Percentiles rank a stretch among this genome's conserved stretches.
Conservation (phyloP, 1,284 basidiomycete genomes). For the Naganishia albida region DNA sequence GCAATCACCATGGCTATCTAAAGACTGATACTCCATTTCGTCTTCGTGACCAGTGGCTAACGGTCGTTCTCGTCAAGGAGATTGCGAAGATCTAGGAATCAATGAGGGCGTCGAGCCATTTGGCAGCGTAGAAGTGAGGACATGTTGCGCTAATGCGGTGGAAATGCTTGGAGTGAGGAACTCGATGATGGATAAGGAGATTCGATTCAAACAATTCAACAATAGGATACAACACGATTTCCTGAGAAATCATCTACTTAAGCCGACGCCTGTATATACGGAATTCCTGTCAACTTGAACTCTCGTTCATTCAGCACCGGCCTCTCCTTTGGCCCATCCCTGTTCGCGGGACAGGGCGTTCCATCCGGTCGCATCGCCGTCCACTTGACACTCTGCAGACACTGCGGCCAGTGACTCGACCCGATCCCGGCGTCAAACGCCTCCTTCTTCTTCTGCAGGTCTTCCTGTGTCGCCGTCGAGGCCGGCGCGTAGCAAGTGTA, state of each 20-base stretch:
- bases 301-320: conserved; percentile 25
- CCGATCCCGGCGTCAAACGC: conserved; percentile 21
- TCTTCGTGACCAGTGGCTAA: too few relatives aligned
- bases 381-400: conserved; percentile 21
- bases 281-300: conserved; percentile 28
- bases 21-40: too few relatives aligned
- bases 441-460: conserved; percentile 22
- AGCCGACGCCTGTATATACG: conserved; percentile 18
- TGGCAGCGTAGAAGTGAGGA: too few relatives aligned
- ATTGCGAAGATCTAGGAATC: too few relatives aligned
- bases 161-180: too few relatives aligned
- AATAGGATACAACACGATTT: background rate
- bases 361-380: conserved; percentile 17
- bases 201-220: background rate
- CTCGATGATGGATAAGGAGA: background rate
- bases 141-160: too few relatives aligned
- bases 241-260: background rate
- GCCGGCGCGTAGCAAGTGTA: conserved; percentile 26
- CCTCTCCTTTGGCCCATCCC: conserved; percentile 8
- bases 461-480: conserved; percentile 19
- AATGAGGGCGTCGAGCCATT: too few relatives aligned
- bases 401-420: conserved; percentile 24
- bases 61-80: too few relatives aligned
- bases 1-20: too few relatives aligned
- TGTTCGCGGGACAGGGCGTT: conserved; percentile 4